Evolutionary conservation across 1,139 yeast genomes (phyloP).

Genomic region (Kurtzmaniella natalensis): DNA sequence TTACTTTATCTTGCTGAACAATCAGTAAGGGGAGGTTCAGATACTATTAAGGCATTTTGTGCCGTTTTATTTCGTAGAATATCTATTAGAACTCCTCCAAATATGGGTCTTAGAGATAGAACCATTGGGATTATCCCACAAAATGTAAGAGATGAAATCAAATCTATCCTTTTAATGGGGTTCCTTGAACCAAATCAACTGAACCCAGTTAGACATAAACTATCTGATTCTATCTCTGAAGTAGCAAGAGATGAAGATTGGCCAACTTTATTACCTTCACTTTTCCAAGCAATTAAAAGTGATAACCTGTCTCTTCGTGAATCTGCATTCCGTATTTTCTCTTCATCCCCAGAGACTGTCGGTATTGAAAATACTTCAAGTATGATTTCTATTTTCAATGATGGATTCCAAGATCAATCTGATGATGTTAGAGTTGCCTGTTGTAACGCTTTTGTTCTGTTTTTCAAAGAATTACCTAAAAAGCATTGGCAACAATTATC

Average conservation of each 20-base stretch:
- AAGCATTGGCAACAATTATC: slow-evolving; percentile 71
- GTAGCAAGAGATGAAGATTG: slow-evolving; percentile 75
- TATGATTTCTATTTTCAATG: slow-evolving; percentile 64
- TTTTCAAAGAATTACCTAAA: slow-evolving; percentile 78
- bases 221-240: slow-evolving; percentile 93
- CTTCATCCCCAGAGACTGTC: slow-evolving; percentile 78
- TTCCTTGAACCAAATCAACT: slow-evolving; percentile 62
- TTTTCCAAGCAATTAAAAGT: slow-evolving; percentile 63
- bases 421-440: slow-evolving; percentile 90
- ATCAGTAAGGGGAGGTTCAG: slow-evolving; percentile 57
- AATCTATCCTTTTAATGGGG: slow-evolving; percentile 66
- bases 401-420: slow-evolving; percentile 72
- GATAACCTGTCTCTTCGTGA: slow-evolving; percentile 75
- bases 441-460: slow-evolving; percentile 87
- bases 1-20: slow-evolving; percentile 81
- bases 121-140: slow-evolving; percentile 68
- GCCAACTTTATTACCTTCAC: slow-evolving; percentile 74
- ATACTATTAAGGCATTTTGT: slow-evolving; percentile 57
- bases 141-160: slow-evolving; percentile 58
- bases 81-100: slow-evolving; percentile 72
- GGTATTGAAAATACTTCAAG: slow-evolving; percentile 53
- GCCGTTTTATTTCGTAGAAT: slow-evolving; percentile 89
- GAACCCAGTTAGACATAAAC: slow-evolving; percentile 78
- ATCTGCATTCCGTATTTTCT: slow-evolving; percentile 83
- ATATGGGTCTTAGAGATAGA: slow-evolving; percentile 62